phyloP scores from a whole-genome alignment of 768 basidiomycete species.

The Amanita rubescens region DNA sequence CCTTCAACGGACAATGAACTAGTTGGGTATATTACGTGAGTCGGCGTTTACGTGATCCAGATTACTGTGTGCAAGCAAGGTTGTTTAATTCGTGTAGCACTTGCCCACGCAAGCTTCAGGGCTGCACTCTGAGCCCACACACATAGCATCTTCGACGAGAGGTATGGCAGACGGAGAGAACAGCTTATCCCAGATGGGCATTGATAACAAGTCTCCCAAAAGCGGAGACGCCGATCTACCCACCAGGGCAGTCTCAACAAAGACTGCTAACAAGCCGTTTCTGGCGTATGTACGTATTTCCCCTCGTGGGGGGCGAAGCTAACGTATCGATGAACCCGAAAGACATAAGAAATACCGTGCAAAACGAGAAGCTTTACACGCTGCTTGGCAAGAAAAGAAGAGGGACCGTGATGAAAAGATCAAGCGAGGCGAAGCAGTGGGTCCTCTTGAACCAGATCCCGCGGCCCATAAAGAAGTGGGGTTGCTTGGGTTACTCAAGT shows the following conservation, averaged over 20 bases:
- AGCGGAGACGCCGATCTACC: conserved; percentile 59
- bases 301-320: background rate
- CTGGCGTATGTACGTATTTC: conserved; percentile 48
- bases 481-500: conserved; percentile 58
- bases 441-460: conserved; percentile 67
- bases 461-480: conserved; percentile 64
- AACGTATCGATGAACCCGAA: conserved; percentile 2
- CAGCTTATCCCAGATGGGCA: conserved; percentile 30
- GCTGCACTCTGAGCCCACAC: background rate
- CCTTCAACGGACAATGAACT: background rate
- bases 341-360: conserved; percentile 65
- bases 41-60: background rate
- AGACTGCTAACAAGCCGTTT: conserved; percentile 81
- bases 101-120: too few relatives aligned
- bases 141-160: conserved; percentile 60
- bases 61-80: background rate
- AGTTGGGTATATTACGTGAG: background rate
- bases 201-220: conserved; percentile 35
- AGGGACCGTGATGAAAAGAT: conserved; percentile 66
- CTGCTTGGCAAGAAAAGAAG: conserved; percentile 63
- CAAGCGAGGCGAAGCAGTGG: conserved; percentile 65
- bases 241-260: conserved; percentile 67
- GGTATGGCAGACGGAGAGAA: conserved; percentile 34
- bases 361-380: conserved; percentile 51
- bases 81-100: background rate